Percentiles rank a stretch among this genome's conserved stretches.
These are phyloP conservation scores for Halteria grandinella DNA, from an alignment of 73 alveolate species.

Conservation along the genomic window DNA sequence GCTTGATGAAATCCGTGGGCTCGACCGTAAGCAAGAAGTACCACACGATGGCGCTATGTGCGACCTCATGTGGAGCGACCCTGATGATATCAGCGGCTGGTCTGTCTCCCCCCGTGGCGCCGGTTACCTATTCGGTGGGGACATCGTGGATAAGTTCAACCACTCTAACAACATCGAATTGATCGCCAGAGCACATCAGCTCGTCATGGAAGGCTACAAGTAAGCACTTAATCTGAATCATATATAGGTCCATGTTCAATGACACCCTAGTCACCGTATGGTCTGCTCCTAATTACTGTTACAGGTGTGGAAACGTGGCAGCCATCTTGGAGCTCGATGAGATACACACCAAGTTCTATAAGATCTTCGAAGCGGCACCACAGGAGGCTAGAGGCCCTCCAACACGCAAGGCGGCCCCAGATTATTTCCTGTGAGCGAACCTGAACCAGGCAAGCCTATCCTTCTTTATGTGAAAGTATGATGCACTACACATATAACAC, in stretches of 20 bases:
- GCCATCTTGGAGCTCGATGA: conserved; percentile 88
- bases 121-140: conserved; percentile 97
- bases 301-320: conserved; percentile 94
- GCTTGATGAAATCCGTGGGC: conserved; percentile 87
- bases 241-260: conserved; percentile 63
- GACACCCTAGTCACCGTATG: conserved; percentile 84
- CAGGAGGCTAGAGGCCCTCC: conserved; percentile 64
- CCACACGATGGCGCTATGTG: conserved; percentile 99
- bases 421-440: conserved; percentile 63
- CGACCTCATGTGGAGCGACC: conserved; percentile 98
- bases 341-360: conserved; percentile 72
- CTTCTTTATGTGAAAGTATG: no score
- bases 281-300: conserved; percentile 95
- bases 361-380: conserved; percentile 91
- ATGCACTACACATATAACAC: no score
- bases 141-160: conserved; percentile 85
- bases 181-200: conserved; percentile 96
- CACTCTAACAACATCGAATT: conserved; percentile 85
- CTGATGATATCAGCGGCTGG: conserved; percentile 94
- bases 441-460: no score
- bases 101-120: conserved; percentile 96
- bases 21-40: conserved; percentile 98
- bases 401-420: conserved; percentile 77
- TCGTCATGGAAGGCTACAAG: conserved; percentile 97
- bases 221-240: background rate